Percentiles rank a stretch among this genome's conserved stretches.
Conservation (phyloP, 176 grass and related monocot species). For the Avena insularis region DNA sequence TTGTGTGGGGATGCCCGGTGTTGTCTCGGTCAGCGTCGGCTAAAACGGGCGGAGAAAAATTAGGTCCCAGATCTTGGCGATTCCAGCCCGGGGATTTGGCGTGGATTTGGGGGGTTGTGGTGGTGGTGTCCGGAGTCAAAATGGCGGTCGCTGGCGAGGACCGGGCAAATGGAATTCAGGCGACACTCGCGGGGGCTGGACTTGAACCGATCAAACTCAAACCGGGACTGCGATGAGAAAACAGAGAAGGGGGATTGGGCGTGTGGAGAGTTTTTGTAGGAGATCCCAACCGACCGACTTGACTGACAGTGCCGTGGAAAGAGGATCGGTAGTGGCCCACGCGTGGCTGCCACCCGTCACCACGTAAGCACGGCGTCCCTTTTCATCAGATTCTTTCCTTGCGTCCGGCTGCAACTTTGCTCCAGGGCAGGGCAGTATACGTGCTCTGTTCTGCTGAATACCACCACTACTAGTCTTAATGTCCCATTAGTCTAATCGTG, state of each 20-base stretch:
- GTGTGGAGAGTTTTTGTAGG: constrained; percentile 41
- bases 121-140: background rate
- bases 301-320: constrained; percentile 29
- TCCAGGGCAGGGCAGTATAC: background rate
- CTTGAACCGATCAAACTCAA: background rate
- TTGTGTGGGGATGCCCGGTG: constrained; percentile 39
- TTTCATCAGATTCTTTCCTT: constrained; percentile 36
- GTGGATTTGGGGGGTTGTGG: background rate
- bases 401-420: background rate
- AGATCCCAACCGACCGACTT: constrained; percentile 3
- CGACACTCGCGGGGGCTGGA: background rate
- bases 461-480: background rate
- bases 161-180: constrained; percentile 24
- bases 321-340: constrained; percentile 4
- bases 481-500: background rate
- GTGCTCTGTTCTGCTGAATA: background rate
- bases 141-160: constrained; percentile 39
- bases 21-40: constrained; percentile 53
- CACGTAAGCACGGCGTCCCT: background rate
- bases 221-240: background rate
- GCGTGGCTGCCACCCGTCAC: constrained; percentile 33
- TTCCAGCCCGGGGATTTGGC: background rate
- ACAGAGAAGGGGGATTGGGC: background rate
- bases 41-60: constrained; percentile 44
- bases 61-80: constrained; percentile 4